Percentiles rank a stretch among this genome's conserved stretches.
Conservation (phyloP, 352 stramenopile genomes). For the Pythium aphanidermatum region DNA sequence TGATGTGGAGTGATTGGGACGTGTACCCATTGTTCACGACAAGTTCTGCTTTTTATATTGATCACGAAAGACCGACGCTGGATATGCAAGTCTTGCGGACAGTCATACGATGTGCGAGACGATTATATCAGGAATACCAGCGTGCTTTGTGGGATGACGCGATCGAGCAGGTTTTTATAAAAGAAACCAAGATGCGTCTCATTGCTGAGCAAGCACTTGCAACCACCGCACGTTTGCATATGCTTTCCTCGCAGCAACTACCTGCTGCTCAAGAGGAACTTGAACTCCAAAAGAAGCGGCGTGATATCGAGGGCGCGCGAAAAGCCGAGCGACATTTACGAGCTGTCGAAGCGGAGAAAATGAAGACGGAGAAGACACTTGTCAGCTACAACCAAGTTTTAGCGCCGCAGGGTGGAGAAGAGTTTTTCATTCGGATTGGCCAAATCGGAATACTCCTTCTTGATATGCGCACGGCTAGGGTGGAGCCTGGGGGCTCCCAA, state of each 20-base stretch:
- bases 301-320: slow-evolving; percentile 53
- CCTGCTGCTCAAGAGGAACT: slow-evolving; percentile 28
- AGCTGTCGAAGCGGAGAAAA: slow-evolving; percentile 43
- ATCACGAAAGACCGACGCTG: slow-evolving; percentile 57
- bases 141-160: slow-evolving; percentile 68
- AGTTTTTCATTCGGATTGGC: slow-evolving; percentile 42
- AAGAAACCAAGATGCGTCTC: slow-evolving; percentile 19
- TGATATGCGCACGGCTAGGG: slow-evolving; percentile 48
- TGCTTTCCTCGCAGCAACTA: slow-evolving; percentile 37
- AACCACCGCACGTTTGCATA: slow-evolving; percentile 38
- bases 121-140: slow-evolving; percentile 76
- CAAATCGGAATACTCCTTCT: slow-evolving; percentile 46
- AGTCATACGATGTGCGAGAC: slow-evolving; percentile 48
- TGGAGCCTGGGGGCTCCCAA: slow-evolving; percentile 56
- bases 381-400: slow-evolving; percentile 59
- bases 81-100: slow-evolving; percentile 76
- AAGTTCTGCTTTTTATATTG: slow-evolving; percentile 38
- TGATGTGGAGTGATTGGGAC: slow-evolving; percentile 77
- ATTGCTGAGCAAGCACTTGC: slow-evolving; percentile 46
- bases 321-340: slow-evolving; percentile 54
- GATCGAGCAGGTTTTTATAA: slow-evolving; percentile 33
- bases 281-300: slow-evolving; percentile 54
- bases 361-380: slow-evolving; percentile 40
- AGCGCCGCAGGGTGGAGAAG: slow-evolving; percentile 49
- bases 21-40: slow-evolving; percentile 66